Base-by-base conservation (phyloP, 768 basidiomycete genomes). In the Mycena polygramma region DNA sequence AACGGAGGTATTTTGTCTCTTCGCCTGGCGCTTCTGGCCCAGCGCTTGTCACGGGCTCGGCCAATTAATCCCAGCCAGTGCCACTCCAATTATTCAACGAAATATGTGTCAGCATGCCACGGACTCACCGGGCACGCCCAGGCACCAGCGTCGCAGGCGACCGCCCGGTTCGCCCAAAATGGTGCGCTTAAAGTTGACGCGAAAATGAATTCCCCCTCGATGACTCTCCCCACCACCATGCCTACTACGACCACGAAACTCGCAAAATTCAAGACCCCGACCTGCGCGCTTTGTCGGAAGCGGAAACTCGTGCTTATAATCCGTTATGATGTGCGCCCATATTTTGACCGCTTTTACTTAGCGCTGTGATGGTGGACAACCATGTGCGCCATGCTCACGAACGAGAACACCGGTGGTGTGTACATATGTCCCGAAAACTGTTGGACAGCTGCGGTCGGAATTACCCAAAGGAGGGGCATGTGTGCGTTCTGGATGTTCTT, bases 331-430 rank as follows among this genome's bases (percentile, higher is more conserved):
- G 8, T 2, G 13, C 48, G 35, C 30, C 48, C 13, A 13, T 2
- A 14, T 26, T 17, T 46, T 59, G 26, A 60, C 52, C 52, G 43
- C 22, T 20, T 35, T 36, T 43, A 30, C 2, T 30, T 30, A 73
- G 72, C 72, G 72, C 61, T 73, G 72, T 46, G 72, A 73, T 54
- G 72, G 72, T 43, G 65, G 65, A 13, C n/a, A 63, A 36, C 72
- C 72, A 14, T 73, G 72, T 37, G 68, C 64, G 9, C 72, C 72
- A 5, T 73, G 72, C 48, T 66, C 72, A n/a, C 43, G 72, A 49
- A 70, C 72, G 11, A 46, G 72, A 26, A 73, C 72, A 5, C 72
- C 72, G 17, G 72, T 73, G 39, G 54, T 22, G 9, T 73, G 72
- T 35, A 67, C 55, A 10, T 73, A 73, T 30, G 64, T 73, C 2